Percentiles rank a stretch among this genome's conserved stretches.
phyloP scores from a whole-genome alignment of 179 eudicot genomes.

The Pouteria campechiana region DNA sequence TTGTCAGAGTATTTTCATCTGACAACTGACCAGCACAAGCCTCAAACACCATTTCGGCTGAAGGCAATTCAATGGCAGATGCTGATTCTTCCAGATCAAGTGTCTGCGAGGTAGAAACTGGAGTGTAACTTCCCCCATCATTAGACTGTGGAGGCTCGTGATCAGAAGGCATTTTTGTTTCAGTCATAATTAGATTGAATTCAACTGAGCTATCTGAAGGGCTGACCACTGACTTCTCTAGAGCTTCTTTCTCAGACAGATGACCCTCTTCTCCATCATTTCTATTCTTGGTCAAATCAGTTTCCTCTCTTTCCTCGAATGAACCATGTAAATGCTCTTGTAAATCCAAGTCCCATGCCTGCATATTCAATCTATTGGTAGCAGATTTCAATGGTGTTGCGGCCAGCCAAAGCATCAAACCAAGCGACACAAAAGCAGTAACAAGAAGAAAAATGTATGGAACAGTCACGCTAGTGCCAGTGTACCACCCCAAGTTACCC shows the following conservation, averaged over 20 bases:
- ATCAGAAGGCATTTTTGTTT: conserved; percentile 37
- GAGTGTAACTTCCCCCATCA: conserved; percentile 26
- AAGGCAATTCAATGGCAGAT: conserved; percentile 10
- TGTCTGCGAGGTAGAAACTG: conserved; percentile 12
- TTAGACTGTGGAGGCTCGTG: conserved; percentile 15
- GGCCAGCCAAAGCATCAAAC: conserved; percentile 62
- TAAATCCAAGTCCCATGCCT: conserved; percentile 38
- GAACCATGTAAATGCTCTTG: conserved; percentile 18
- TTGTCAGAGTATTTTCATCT: conserved; percentile 9
- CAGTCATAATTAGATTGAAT: conserved; percentile 41
- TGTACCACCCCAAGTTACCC: conserved; percentile 55
- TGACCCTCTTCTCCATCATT: conserved; percentile 19
- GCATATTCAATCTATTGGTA: conserved; percentile 31
- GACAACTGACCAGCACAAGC: conserved; percentile 15
- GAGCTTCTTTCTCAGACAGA: too few species aligned
- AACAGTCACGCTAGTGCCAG: conserved; percentile 30
- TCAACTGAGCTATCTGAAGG: conserved; percentile 15
- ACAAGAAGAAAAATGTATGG: conserved; percentile 49
- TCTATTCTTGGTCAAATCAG: conserved; percentile 14
- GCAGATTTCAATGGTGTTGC: conserved; percentile 72
- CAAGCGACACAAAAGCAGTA: conserved; percentile 35
- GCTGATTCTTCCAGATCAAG: conserved; percentile 17
- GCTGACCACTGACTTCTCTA: conserved; percentile 16
- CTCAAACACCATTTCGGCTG: conserved; percentile 11
- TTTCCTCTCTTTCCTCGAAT: conserved; percentile 19